These are phyloP conservation scores for Pisolithus sp. DNA, from an alignment of 768 basidiomycete genomes.

Conservation along the genomic window DNA sequence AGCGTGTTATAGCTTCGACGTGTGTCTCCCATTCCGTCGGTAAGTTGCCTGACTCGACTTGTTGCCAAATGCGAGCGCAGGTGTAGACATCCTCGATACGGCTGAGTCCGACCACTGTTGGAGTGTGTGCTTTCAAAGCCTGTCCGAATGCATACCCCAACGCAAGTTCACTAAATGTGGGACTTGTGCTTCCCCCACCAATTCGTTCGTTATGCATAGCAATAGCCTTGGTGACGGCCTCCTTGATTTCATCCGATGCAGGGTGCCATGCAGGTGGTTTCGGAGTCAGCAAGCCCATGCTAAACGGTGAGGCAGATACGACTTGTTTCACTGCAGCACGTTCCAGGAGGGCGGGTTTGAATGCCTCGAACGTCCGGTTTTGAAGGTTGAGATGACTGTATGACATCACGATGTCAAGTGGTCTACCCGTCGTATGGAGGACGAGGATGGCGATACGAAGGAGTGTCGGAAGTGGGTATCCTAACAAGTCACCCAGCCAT, in stretches of 20 bases:
- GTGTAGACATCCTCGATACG: slow-evolving; percentile 70
- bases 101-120: slow-evolving; percentile 70
- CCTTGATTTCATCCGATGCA: slow-evolving; percentile 46
- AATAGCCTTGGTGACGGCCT: slow-evolving; percentile 36
- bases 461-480: slow-evolving; percentile 77
- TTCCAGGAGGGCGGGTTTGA: slow-evolving; percentile 47
- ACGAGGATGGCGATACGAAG: slow-evolving; percentile 76
- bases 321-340: slow-evolving; percentile 67
- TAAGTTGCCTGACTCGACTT: slow-evolving; percentile 37
- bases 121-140: slow-evolving; percentile 40
- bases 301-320: slow-evolving; percentile 74
- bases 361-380: slow-evolving; percentile 54
- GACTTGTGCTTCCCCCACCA: slow-evolving; percentile 21
- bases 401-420: slow-evolving; percentile 73
- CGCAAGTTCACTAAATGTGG: slow-evolving; percentile 53
- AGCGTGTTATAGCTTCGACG: slow-evolving; percentile 27
- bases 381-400: slow-evolving; percentile 80
- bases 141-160: slow-evolving; percentile 62
- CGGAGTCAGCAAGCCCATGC: slow-evolving; percentile 71
- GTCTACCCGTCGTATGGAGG: slow-evolving; percentile 54
- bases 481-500: slow-evolving; percentile 30
- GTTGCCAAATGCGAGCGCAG: slow-evolving; percentile 61
- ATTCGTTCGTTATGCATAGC: slow-evolving; percentile 31
- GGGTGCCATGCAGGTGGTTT: slow-evolving; percentile 70
- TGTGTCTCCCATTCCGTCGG: slow-evolving; percentile 37